A percentile compares a stretch with the other conserved stretches of the same genome.
phyloP scores from a whole-genome alignment of 257 asterid species.

The Marsdenia floribunda region DNA sequence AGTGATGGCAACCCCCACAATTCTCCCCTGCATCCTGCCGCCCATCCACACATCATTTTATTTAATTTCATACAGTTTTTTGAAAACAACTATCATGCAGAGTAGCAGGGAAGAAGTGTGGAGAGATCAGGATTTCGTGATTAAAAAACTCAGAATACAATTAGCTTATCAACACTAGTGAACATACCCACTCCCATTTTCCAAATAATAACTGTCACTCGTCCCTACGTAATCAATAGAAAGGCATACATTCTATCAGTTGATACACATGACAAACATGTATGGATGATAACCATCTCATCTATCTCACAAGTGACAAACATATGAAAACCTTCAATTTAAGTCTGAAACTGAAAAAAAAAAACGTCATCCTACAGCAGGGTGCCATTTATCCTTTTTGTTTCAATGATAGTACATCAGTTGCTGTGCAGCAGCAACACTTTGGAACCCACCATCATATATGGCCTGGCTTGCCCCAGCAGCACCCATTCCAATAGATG shows the following conservation, averaged over 20 bases:
- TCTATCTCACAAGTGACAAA: constrained; percentile 16
- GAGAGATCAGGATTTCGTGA: neutral
- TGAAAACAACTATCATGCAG: neutral
- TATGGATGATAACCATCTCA: constrained; percentile 26
- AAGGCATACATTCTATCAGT: constrained; percentile 20
- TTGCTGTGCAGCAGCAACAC: constrained; percentile 76
- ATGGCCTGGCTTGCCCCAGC: constrained; percentile 80
- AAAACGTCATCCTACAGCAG: neutral
- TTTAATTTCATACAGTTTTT: no score
- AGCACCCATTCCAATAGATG: constrained; percentile 42
- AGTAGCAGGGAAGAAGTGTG: neutral
- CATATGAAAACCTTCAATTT: constrained; percentile 18
- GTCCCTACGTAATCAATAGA: constrained; percentile 18
- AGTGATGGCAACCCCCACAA: no score
- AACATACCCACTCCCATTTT: neutral
- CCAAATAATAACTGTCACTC: constrained; percentile 19
- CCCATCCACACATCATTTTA: no score
- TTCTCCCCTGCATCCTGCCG: no score
- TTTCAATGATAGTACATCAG: constrained; percentile 82
- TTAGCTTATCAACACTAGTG: neutral
- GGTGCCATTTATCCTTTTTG: constrained; percentile 3
- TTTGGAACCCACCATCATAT: constrained; percentile 86
- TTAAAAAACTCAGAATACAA: neutral
- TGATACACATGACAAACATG: constrained; percentile 27
- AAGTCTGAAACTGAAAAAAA: constrained; percentile 8